These are phyloP conservation scores for Alternaria gaisen DNA, from an alignment of 2,329 filamentous ascomycete species.

Conservation along the genomic window DNA sequence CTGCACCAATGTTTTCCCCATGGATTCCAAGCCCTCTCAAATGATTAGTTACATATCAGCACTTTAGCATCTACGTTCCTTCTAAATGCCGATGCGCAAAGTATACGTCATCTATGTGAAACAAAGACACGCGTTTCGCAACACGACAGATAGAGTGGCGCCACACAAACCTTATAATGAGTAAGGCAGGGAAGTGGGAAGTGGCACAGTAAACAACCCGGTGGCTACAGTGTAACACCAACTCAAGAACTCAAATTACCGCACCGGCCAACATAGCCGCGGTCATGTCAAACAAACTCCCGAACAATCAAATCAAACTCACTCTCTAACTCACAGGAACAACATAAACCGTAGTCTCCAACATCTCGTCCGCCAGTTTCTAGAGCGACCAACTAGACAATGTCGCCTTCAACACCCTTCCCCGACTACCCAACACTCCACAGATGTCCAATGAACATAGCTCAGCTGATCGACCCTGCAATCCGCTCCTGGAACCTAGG, in stretches of 20 bases:
- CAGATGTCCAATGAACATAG: background rate
- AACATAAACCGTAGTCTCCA: background rate
- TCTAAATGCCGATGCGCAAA: background rate
- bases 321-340: background rate
- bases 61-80: background rate
- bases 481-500: conserved; percentile 1
- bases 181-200: background rate
- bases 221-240: conserved; percentile 2
- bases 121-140: conserved; percentile 2
- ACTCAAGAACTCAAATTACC: background rate
- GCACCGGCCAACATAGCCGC: background rate
- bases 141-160: background rate
- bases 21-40: background rate
- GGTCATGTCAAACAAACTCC: background rate
- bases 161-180: background rate
- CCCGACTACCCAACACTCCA: conserved; percentile 1
- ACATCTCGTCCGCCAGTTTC: background rate
- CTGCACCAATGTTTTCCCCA: background rate
- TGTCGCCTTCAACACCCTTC: background rate
- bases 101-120: background rate
- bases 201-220: background rate
- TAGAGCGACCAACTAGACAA: background rate
- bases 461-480: background rate
- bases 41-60: background rate
- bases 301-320: background rate